Evolutionary conservation across 768 basidiomycete species (phyloP).

Genomic region (Sistotremastrum niveocremeum): DNA sequence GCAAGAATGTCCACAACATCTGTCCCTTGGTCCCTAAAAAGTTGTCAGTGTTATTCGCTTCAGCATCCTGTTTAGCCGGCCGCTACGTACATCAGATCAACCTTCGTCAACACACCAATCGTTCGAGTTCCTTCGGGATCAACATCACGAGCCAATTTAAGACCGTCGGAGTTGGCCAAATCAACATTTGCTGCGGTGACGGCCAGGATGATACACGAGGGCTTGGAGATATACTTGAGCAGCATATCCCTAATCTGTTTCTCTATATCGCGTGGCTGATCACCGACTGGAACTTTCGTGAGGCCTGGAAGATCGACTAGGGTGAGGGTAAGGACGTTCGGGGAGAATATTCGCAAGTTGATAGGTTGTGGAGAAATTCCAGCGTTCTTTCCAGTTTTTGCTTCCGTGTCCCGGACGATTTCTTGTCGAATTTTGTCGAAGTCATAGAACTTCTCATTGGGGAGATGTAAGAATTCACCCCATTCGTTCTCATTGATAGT

Average conservation of each 20-base stretch:
- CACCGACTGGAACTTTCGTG: slow-evolving; percentile 89
- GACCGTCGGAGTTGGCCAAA: slow-evolving; percentile 95
- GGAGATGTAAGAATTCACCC: slow-evolving; percentile 97
- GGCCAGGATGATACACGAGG: slow-evolving; percentile 91
- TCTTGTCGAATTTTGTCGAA: slow-evolving; percentile 95
- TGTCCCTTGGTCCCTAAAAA: slow-evolving; percentile 83
- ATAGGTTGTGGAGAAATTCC: slow-evolving; percentile 96
- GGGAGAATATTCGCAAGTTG: slow-evolving; percentile 94
- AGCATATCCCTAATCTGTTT: slow-evolving; percentile 97
- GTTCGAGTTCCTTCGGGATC: slow-evolving; percentile 95
- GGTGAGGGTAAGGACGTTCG: slow-evolving; percentile 92
- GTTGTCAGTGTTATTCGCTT: neutral
- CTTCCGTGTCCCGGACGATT: slow-evolving; percentile 93
- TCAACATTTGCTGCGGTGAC: slow-evolving; percentile 94
- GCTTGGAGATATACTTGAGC: slow-evolving; percentile 86
- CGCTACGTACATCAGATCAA: slow-evolving; percentile 81
- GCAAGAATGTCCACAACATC: slow-evolving; percentile 99
- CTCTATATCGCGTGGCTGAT: slow-evolving; percentile 95
- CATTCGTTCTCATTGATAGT: slow-evolving; percentile 88
- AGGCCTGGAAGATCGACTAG: slow-evolving; percentile 95
- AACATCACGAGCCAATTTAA: slow-evolving; percentile 92
- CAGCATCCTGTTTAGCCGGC: neutral
- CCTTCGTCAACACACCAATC: slow-evolving; percentile 96
- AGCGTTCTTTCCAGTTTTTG: slow-evolving; percentile 96
- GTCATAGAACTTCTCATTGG: slow-evolving; percentile 95